Conservation (phyloP, 768 basidiomycete species). For the Pholiota microspora region DNA sequence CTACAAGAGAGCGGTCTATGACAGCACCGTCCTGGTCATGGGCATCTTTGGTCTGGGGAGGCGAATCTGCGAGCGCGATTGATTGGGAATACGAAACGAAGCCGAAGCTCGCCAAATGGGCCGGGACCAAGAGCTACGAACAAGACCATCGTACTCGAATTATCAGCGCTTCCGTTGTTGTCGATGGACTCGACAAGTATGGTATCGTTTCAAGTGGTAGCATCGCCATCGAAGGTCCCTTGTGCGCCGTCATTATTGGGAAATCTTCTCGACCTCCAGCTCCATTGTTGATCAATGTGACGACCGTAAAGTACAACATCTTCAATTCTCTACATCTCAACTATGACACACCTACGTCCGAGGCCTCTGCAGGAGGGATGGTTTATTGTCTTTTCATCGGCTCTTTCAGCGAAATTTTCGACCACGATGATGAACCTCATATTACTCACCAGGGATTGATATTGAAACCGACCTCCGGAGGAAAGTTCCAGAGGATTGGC, state of each 20-base stretch:
- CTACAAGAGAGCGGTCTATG: constrained; percentile 3
- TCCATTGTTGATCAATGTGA: neutral
- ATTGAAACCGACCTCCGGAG: neutral
- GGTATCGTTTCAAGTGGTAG: constrained; percentile 9
- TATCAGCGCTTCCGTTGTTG: constrained; percentile 5
- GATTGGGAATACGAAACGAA: constrained; percentile 18
- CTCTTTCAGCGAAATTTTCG: constrained; percentile 11
- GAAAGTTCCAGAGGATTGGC: constrained; percentile 12
- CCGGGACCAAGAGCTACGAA: constrained; percentile 8
- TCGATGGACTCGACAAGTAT: constrained; percentile 13
- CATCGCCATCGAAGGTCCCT: constrained; percentile 11
- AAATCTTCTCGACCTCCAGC: neutral
- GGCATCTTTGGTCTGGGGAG: constrained; percentile 14
- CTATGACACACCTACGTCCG: constrained; percentile 11
- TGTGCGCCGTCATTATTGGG: constrained; percentile 5
- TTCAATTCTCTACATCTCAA: constrained; percentile 16
- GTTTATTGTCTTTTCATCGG: constrained; percentile 15
- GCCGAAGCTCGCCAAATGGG: constrained; percentile 15
- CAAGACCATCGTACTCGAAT: constrained; percentile 13
- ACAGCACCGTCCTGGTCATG: constrained; percentile 15
- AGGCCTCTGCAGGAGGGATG: constrained; percentile 1
- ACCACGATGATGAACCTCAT: constrained; percentile 2
- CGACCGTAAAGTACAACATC: neutral
- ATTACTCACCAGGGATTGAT: constrained; percentile 9
- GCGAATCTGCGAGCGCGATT: constrained; percentile 7